Base-by-base conservation (phyloP, 768 basidiomycete genomes). In the Leccinum subgranulosum region DNA sequence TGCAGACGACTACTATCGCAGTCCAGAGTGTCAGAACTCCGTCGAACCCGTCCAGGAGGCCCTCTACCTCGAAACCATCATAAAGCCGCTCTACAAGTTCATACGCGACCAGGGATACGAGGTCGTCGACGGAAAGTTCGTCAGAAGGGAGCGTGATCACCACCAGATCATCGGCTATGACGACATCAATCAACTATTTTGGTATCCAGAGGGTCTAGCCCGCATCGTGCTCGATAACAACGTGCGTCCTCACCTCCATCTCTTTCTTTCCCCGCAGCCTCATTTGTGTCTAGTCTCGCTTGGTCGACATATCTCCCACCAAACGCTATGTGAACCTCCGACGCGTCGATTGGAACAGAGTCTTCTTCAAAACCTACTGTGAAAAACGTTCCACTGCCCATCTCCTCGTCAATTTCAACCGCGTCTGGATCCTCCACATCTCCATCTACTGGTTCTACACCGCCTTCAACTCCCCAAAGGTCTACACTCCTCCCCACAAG, bases 291-390 rank as follows among this genome's bases (percentile, higher is more conserved):
- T 59, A 95, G 92, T 88, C 89, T 53, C 94, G 94, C 52, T 84
- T 99, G 41, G 87, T 98, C 54, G 96, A 98, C 69, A 79, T 92
- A 15, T 81, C 95, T 8, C 94, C 96, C 8, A 82, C 94, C 1
- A 92, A 98, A 72, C 89, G 97, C 15, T 99, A 92, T 76, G 87
- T 88, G 84, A 94, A 86, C 73, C 84, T 99, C 66, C 86, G 90
- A 69, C 85, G 89, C 60, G 83, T 99, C 54, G 92, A 97, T 54
- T 99, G 97, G 97, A 86, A 84, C 67, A 83, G 84, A 51, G 93
- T 93, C 45, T 98, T 98, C 77, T 98, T 98, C 85, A 99, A 99
- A 79, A 99, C 97, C 6, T 99, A 96, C 76, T 92, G 85, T 63
- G 97, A 99, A 76, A 94, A 95, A 70, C 93, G 97, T 21, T 97